Base-by-base conservation (phyloP, 1,284 basidiomycete species). In the Anthracocystis setariae region DNA sequence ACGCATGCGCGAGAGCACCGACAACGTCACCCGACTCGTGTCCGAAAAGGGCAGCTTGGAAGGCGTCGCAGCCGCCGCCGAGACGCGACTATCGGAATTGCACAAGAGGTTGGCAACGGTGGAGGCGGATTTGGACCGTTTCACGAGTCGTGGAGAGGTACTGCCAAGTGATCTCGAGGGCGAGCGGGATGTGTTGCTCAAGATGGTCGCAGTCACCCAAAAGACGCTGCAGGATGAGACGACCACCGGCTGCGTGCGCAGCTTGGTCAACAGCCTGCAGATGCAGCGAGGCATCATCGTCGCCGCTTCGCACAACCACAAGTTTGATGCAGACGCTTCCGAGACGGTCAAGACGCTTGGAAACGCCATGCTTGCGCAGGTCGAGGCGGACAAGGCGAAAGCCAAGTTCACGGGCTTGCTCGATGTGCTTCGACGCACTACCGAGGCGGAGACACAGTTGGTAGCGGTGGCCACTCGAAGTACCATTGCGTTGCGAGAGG, bases 271-370 rank as follows among this genome's bases (percentile, higher is more conserved):
- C 78, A 89, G 91, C 13, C 87, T 86, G 48, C 89, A 89, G 33
- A 90, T 93, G 85, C 91, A 95, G 77, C 90, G 92, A 27, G 91
- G 90, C 9, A 90, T 90, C 29, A 87, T 96, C 71, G 88, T 90
- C 24, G 91, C 91, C 12, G 88, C 91, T 27, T 89, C 90, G 47
- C 90, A 93, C 79, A 87, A 92, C 46, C 88, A 92, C 67, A 89
- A 89, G 73, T 85, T 93, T 44, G 92, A 94, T 73, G 89, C 90
- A n/a, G 82, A 88, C 24, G 88, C 87, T 65, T 82, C 89, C 17
- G 90, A 91, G 57, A 90, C 88, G 62, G 85, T 95, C 76, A 90
- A 89, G 76, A 86, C 90, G 12, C 88, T 92, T 58, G 89, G 90
- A 1, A 86, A 87, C 50, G 87, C 86, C 76, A 87, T 88, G 68